A percentile compares a stretch with the other conserved stretches of the same genome.
Evolutionary conservation across 768 basidiomycete species (phyloP).

Genomic region (Suillus americanus): DNA sequence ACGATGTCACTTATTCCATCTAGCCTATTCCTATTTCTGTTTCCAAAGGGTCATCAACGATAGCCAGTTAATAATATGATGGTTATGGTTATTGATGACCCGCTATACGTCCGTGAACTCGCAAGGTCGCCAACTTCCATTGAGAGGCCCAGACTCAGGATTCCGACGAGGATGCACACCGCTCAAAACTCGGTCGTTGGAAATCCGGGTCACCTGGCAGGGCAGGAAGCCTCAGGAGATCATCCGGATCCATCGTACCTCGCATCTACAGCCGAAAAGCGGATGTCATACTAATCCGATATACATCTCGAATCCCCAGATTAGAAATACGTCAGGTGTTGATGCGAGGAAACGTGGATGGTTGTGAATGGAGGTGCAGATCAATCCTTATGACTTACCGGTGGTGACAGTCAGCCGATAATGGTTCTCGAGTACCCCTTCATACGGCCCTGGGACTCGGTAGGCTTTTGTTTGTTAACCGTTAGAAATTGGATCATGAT

Average conservation of each 20-base stretch:
- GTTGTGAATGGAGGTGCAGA: not conserved
- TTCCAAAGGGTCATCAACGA: not conserved
- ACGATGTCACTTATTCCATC: not conserved
- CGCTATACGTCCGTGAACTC: not conserved
- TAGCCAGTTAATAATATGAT: not conserved
- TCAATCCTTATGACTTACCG: not conserved
- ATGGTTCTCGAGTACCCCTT: not conserved
- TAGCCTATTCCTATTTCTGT: not conserved
- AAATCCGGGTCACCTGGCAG: not conserved
- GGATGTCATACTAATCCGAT: not conserved
- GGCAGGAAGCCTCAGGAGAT: not conserved
- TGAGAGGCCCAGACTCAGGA: not conserved
- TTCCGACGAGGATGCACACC: not conserved
- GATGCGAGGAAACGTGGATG: not conserved
- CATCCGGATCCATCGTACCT: not conserved
- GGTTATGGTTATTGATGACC: not conserved
- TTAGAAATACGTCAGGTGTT: not conserved
- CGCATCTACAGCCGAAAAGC: not conserved
- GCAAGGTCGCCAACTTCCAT: not conserved
- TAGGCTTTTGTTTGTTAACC: no score
- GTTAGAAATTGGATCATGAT: not conserved
- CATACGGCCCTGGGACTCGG: not conserved
- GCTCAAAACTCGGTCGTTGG: not conserved
- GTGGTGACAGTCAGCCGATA: not conserved
- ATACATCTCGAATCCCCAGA: not conserved